Evolutionary conservation across 139 green algal species (phyloP), one percentile per base, ranked within the genome.

Genomic region (Tetraselmis chui): DNA sequence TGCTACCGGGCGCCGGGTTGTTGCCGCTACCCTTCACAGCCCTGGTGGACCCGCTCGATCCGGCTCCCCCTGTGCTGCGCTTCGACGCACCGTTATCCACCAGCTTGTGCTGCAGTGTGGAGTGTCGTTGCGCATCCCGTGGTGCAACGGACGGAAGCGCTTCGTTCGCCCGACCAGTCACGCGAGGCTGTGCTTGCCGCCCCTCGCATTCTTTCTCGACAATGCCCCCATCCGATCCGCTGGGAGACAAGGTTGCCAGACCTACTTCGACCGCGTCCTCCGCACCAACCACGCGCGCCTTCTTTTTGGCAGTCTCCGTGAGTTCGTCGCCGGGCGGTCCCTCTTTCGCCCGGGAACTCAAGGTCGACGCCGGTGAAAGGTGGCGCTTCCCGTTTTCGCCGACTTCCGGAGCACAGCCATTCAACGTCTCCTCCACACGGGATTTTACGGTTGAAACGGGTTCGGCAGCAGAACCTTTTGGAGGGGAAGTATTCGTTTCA

Each of bases 61-160:
- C 59, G 30, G 5, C 24, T 30, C n/a, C 28, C 80, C 1, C 59
- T 26, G 67, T n/a, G n/a, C n/a, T n/a, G n/a, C 30, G 74, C 23
- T 23, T 24, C 30, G 30, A 23, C 23, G 18, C 80, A 28, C 45
- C 27, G 2, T 31, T 27, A 45, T 79, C 75, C 30, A 89, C 88
- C 28, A 91, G 83, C 83, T 90, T 89, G 45, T 81, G 27, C 78
- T 89, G 86, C 29, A 86, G 83, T 0, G 84, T 77, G 28, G 76
- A 58, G 32, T 89, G 84, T 23, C 76, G 80, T 0, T 67, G 76
- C 24, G 30, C 26, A 29, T 86, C 32, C 0, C 83, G 77, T 23
- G 45, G 45, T 18, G 45, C 45, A 5, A 67, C 45, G n/a, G n/a
- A n/a, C n/a, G n/a, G n/a, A n/a, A n/a, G n/a, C n/a, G n/a, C n/a